A percentile compares a stretch with the other conserved stretches of the same genome.
Conservation (phyloP, 768 basidiomycete genomes). For the Lentinula edodes region DNA sequence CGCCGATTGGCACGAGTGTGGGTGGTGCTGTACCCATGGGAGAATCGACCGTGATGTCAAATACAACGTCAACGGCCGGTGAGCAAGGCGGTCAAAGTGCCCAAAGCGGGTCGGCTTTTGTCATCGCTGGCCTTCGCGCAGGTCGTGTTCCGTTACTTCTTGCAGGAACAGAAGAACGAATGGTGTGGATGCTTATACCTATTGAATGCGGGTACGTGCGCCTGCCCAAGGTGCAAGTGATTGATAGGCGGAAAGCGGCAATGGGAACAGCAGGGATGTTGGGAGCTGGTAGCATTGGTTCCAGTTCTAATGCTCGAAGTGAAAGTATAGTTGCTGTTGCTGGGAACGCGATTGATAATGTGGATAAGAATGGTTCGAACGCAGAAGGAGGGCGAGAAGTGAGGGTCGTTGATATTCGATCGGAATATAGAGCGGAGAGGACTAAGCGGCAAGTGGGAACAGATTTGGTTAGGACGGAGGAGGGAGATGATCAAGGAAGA, state of each 20-base stretch:
- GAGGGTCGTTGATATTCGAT: conserved; percentile 47
- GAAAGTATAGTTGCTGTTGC: not conserved
- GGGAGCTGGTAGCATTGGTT: conserved; percentile 15
- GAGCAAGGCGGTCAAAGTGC: not conserved
- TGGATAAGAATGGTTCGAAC: conserved; percentile 7
- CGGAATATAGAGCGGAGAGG: conserved; percentile 24
- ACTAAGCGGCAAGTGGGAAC: conserved; percentile 6
- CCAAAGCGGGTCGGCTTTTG: conserved; percentile 56
- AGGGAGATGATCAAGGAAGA: conserved; percentile 11
- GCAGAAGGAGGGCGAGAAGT: conserved; percentile 38
- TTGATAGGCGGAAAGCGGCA: conserved; percentile 36
- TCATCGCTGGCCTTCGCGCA: conserved; percentile 70
- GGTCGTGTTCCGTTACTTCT: conserved; percentile 68
- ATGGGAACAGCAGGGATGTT: conserved; percentile 16
- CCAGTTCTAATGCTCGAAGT: not conserved
- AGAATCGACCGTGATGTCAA: not conserved
- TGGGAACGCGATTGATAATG: not conserved
- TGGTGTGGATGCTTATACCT: conserved; percentile 68
- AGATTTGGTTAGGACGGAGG: conserved; percentile 9
- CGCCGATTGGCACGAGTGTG: not conserved
- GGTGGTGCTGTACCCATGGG: not conserved
- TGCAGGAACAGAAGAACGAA: conserved; percentile 60
- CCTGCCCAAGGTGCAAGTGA: conserved; percentile 57
- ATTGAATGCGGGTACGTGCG: conserved; percentile 66
- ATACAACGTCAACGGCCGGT: not conserved